A percentile compares a stretch with the other conserved stretches of the same genome.
Conservation (phyloP, 768 basidiomycete genomes). For the Gautieria morchelliformis region DNA sequence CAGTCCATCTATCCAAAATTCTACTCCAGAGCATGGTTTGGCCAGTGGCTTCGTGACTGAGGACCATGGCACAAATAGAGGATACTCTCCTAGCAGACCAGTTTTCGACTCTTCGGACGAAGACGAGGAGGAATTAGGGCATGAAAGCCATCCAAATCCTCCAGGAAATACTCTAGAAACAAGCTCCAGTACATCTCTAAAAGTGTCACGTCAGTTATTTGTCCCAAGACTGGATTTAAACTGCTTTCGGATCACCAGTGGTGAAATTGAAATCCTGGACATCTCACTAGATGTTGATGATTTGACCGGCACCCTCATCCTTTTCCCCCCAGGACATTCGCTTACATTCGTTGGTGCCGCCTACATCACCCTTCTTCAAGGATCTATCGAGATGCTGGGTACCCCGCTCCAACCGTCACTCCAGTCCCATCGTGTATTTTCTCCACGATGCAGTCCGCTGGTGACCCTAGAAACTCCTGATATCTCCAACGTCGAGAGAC, state of each 20-base stretch:
- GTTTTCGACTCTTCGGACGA: conserved; percentile 40
- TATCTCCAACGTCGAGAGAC: conserved; percentile 13
- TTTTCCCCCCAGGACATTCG: conserved; percentile 38
- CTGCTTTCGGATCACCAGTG: conserved; percentile 32
- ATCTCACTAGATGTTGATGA: conserved; percentile 10
- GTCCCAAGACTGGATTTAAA: conserved; percentile 35
- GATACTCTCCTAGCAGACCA: conserved; percentile 55
- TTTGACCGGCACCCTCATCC: conserved; percentile 26
- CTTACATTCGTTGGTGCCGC: conserved; percentile 65
- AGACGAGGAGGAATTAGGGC: conserved; percentile 17
- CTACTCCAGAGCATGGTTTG: conserved; percentile 5
- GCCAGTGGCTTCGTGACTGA: not conserved
- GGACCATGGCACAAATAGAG: conserved; percentile 19
- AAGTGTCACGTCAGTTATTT: conserved; percentile 22
- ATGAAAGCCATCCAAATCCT: not conserved
- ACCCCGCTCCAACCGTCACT: conserved; percentile 22
- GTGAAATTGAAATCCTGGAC: conserved; percentile 27
- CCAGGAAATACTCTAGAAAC: too few species aligned
- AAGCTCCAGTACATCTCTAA: not conserved
- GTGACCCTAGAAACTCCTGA: conserved; percentile 36
- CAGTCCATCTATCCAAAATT: conserved; percentile 12
- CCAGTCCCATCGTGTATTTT: conserved; percentile 47
- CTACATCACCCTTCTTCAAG: conserved; percentile 49
- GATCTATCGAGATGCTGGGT: conserved; percentile 51
- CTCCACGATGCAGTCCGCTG: conserved; percentile 71